Conservation (phyloP, 2,329 filamentous ascomycete genomes). For the Aspergillus aculeatinus region DNA sequence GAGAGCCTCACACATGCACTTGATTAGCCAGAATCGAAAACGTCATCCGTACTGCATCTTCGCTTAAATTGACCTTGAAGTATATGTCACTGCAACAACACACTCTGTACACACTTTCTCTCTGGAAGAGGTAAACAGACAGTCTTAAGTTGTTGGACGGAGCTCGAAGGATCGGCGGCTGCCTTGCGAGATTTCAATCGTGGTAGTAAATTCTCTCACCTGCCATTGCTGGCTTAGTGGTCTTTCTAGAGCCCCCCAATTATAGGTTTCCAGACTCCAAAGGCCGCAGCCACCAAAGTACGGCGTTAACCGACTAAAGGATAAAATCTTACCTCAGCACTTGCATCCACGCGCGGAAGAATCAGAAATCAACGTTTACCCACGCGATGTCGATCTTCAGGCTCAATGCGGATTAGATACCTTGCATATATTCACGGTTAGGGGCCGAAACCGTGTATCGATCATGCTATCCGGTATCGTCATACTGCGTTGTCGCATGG, state of each 20-base stretch:
- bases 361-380: conserved; percentile 1
- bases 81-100: background rate
- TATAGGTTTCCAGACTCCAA: background rate
- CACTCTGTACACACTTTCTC: background rate
- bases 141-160: background rate
- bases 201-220: background rate
- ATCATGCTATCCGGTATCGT: background rate
- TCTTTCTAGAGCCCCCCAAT: background rate
- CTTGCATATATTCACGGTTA: background rate
- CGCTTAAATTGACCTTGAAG: background rate
- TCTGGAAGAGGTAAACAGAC: background rate
- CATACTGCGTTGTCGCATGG: background rate
- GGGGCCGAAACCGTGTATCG: background rate
- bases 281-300: background rate
- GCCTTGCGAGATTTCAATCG: background rate
- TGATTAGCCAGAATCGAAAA: background rate
- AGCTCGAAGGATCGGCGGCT: background rate
- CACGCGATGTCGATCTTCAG: conserved; percentile 8
- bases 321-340: background rate
- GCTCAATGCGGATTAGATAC: background rate
- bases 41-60: background rate
- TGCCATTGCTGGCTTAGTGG: background rate
- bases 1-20: background rate
- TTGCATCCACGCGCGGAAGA: background rate
- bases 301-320: background rate